Evolutionary conservation across 2,329 filamentous ascomycete genomes (phyloP).

Genomic region (Zymoseptoria tritici): DNA sequence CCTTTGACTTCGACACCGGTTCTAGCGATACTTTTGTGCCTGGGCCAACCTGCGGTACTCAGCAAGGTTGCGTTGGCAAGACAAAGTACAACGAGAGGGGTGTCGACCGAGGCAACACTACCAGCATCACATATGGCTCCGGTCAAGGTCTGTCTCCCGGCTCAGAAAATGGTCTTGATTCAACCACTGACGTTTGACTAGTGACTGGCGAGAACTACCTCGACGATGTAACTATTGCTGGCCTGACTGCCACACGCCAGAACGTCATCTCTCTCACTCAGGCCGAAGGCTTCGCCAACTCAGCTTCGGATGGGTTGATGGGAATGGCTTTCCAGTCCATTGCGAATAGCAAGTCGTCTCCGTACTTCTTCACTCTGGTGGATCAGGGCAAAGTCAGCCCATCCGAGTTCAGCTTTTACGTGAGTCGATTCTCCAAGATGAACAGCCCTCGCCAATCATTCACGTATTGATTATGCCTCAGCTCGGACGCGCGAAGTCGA

Average conservation of each 20-base stretch:
- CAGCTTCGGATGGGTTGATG: constrained; percentile 19
- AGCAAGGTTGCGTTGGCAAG: constrained; percentile 15
- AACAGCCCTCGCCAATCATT: background rate
- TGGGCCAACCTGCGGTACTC: constrained; percentile 16
- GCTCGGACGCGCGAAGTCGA: constrained; percentile 18
- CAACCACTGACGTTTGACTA: background rate
- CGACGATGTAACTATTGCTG: constrained; percentile 20
- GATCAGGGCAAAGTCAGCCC: constrained; percentile 16
- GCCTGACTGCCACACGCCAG: constrained; percentile 17
- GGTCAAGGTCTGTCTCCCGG: constrained; percentile 2
- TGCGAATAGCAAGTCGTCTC: constrained; percentile 10
- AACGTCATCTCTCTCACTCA: constrained; percentile 22
- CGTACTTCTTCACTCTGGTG: constrained; percentile 24
- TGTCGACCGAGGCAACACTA: constrained; percentile 18
- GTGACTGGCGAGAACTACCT: constrained; percentile 23
- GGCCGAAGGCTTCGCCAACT: constrained; percentile 19
- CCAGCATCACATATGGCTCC: constrained; percentile 20
- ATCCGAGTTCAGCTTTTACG: constrained; percentile 25
- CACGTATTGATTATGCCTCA: background rate
- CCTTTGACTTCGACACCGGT: constrained; percentile 23
- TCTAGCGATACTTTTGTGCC: constrained; percentile 19
- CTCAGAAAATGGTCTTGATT: background rate
- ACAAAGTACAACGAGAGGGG: constrained; percentile 18
- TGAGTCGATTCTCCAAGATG: background rate
- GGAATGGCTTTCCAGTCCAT: constrained; percentile 18